These are phyloP conservation scores for Eucalyptus cloeziana DNA, from an alignment of 345 rosid species.

Conservation along the genomic window DNA sequence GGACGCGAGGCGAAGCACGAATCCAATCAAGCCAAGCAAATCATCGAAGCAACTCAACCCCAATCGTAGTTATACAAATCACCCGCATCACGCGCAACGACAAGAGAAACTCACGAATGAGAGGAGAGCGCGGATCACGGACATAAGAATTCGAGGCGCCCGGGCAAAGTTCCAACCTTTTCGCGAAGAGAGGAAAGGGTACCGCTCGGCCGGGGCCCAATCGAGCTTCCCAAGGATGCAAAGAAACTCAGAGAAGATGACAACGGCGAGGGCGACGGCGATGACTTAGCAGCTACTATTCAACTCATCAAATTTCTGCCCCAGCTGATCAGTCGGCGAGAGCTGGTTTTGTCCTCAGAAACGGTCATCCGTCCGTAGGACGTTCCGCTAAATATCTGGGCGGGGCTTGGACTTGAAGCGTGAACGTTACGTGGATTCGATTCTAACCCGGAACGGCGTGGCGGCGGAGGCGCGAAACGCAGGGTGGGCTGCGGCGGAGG, in stretches of 20 bases:
- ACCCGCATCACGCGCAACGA: background rate
- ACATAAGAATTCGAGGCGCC: background rate
- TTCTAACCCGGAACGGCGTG: background rate
- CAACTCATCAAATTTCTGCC: background rate
- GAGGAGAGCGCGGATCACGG: background rate
- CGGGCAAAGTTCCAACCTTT: background rate
- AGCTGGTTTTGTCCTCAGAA: background rate
- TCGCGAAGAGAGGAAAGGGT: background rate
- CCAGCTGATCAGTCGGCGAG: background rate
- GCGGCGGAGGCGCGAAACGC: background rate
- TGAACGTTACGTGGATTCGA: background rate
- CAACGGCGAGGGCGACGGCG: background rate
- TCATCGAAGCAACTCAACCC: background rate
- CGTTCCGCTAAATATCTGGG: background rate
- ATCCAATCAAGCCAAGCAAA: background rate
- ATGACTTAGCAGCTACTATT: background rate
- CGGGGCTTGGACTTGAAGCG: background rate
- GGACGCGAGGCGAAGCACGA: background rate
- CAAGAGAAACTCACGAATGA: background rate
- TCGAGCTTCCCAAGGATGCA: background rate
- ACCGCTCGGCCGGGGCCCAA: background rate
- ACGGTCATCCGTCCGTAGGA: background rate
- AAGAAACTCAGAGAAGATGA: background rate
- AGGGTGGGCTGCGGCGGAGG: background rate
- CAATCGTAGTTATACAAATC: background rate